Percentiles rank a stretch among this genome's conserved stretches.
These are phyloP conservation scores for Stereocaulon alpinum DNA, from an alignment of 495 filamentous ascomycete species.

Conservation along the genomic window DNA sequence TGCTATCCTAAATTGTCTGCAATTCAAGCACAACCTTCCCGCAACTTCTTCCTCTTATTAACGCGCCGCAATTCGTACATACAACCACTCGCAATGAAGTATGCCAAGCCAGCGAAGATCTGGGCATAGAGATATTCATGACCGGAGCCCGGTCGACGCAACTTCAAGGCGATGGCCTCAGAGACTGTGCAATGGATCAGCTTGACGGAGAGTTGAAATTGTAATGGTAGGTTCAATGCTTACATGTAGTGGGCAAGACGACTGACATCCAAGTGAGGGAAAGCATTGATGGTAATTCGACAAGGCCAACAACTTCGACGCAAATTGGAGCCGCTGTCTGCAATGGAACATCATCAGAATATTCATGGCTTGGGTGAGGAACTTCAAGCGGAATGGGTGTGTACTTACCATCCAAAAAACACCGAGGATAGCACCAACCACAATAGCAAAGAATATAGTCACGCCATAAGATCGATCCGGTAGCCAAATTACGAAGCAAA, in stretches of 20 bases:
- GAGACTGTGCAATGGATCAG: constrained; percentile 30
- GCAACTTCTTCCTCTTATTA: neutral
- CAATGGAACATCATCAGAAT: neutral
- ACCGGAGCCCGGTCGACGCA: constrained; percentile 35
- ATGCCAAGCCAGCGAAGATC: constrained; percentile 51
- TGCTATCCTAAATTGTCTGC: too few species aligned
- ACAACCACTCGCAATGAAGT: constrained; percentile 42
- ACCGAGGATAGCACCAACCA: constrained; percentile 52
- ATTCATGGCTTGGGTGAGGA: neutral
- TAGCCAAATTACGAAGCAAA: constrained; percentile 58
- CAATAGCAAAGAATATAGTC: constrained; percentile 53
- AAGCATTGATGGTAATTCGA: constrained; percentile 47
- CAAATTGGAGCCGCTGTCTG: constrained; percentile 27
- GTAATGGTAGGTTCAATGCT: neutral
- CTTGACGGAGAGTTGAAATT: neutral
- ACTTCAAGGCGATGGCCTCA: constrained; percentile 57
- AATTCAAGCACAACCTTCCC: neutral
- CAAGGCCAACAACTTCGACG: constrained; percentile 48
- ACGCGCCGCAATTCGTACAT: constrained; percentile 25
- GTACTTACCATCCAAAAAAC: constrained; percentile 46
- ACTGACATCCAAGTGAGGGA: constrained; percentile 57
- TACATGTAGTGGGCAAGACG: constrained; percentile 46
- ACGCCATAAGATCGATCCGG: constrained; percentile 48
- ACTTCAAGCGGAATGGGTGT: neutral
- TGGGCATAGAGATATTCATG: constrained; percentile 47